Conservation (phyloP, 257 asterid genomes). For the Ajuga chamaepitys region DNA sequence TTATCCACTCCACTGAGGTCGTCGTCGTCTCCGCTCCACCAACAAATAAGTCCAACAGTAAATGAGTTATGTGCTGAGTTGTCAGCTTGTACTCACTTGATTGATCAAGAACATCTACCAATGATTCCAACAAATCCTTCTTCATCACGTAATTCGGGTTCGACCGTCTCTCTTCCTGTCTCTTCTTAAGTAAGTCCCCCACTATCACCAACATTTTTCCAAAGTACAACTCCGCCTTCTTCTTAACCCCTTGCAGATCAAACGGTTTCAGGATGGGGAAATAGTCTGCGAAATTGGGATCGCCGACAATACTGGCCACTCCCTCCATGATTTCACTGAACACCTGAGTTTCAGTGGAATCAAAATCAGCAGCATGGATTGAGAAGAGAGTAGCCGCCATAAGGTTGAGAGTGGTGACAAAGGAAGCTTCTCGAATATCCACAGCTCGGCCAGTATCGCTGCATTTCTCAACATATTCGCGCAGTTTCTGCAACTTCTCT, state of each 20-base stretch:
- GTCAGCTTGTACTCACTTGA: conserved; percentile 7
- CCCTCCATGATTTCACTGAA: conserved; percentile 23
- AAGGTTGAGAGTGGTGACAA: conserved; percentile 30
- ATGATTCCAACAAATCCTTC: conserved; percentile 18
- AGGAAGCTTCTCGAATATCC: conserved; percentile 23
- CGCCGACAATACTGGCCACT: conserved; percentile 11
- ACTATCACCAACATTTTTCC: conserved; percentile 13
- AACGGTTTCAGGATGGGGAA: conserved; percentile 27
- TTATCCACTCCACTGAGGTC: conserved; percentile 23
- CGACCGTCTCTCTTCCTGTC: background rate
- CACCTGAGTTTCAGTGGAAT: conserved; percentile 14
- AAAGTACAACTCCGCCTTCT: background rate
- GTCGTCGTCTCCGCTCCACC: conserved; percentile 8
- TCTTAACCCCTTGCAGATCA: conserved; percentile 32
- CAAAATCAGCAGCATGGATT: conserved; percentile 11
- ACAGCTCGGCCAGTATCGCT: conserved; percentile 5
- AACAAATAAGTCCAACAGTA: conserved; percentile 9
- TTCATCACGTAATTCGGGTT: background rate
- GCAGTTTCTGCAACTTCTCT: conserved; percentile 19
- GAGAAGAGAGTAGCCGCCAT: conserved; percentile 36
- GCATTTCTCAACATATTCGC: background rate
- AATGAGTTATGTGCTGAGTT: conserved; percentile 2
- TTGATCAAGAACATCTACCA: conserved; percentile 12
- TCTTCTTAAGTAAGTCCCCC: conserved; percentile 1
- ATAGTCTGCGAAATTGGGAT: conserved; percentile 29